Conservation (phyloP, 441 rosid genomes). For the Mallotus japonicus region DNA sequence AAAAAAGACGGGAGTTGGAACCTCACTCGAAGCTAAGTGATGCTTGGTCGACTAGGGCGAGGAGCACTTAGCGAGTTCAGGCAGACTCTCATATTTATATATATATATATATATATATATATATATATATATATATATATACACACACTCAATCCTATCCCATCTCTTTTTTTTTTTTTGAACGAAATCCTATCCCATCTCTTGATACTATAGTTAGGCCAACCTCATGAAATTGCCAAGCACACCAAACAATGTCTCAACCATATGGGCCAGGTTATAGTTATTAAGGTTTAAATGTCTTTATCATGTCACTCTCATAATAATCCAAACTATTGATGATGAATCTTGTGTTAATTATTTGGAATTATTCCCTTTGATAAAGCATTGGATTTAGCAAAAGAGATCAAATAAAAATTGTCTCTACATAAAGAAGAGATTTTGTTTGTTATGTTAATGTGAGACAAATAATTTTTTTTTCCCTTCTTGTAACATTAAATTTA, state of each 20-base stretch:
- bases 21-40: too few species aligned
- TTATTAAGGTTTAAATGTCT: neutral
- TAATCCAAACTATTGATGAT: neutral
- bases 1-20: too few species aligned
- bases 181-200: conserved; percentile 4
- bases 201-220: neutral
- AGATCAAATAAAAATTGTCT: neutral
- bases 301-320: conserved; percentile 5
- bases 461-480: too few species aligned
- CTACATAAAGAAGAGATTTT: neutral
- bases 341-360: too few species aligned
- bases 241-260: neutral
- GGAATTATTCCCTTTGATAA: neutral
- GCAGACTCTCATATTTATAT: too few species aligned
- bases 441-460: too few species aligned
- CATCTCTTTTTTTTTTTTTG: too few species aligned
- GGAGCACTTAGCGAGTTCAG: too few species aligned
- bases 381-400: neutral
- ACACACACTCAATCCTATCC: neutral
- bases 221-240: neutral
- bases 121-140: too few species aligned
- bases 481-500: too few species aligned
- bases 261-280: neutral
- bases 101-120: too few species aligned
- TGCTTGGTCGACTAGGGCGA: too few species aligned